Percentiles rank a stretch among this genome's conserved stretches.
These are phyloP conservation scores for Trypanosoma avium DNA, from an alignment of 208 protist species.

Conservation along the genomic window DNA sequence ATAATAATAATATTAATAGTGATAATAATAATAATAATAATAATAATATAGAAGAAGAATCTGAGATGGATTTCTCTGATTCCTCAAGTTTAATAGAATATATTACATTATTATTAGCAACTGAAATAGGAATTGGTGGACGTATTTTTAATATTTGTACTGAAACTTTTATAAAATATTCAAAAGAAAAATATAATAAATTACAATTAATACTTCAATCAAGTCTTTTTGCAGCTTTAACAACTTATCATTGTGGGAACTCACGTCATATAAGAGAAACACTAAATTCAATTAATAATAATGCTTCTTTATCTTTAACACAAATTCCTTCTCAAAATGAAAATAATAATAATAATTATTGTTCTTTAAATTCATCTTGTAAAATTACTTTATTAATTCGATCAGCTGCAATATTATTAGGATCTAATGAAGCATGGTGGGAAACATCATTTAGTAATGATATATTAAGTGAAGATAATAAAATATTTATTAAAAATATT, in stretches of 20 bases:
- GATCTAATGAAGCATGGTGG: background rate
- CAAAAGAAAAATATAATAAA: background rate
- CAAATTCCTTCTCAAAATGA: too few relatives aligned
- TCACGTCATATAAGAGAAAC: background rate
- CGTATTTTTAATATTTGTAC: background rate
- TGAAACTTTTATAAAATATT: background rate
- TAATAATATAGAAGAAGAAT: background rate
- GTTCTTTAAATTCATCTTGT: background rate
- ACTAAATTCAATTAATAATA: background rate
- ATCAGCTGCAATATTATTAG: background rate
- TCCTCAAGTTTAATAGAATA: background rate
- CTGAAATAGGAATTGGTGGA: background rate
- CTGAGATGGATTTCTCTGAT: background rate
- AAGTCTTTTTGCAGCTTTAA: background rate
- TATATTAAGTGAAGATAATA: too few relatives aligned
- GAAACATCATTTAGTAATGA: too few relatives aligned
- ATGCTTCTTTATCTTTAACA: too few relatives aligned
- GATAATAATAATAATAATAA: background rate
- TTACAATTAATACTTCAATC: background rate
- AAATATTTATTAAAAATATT: too few relatives aligned
- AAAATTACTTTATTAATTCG: background rate
- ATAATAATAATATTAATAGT: background rate
- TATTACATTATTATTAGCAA: background rate
- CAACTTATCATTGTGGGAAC: slow-evolving; percentile 5
- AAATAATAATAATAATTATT: background rate